Base-by-base conservation (phyloP, 495 filamentous ascomycete genomes). In the Penicillium riverlandense region DNA sequence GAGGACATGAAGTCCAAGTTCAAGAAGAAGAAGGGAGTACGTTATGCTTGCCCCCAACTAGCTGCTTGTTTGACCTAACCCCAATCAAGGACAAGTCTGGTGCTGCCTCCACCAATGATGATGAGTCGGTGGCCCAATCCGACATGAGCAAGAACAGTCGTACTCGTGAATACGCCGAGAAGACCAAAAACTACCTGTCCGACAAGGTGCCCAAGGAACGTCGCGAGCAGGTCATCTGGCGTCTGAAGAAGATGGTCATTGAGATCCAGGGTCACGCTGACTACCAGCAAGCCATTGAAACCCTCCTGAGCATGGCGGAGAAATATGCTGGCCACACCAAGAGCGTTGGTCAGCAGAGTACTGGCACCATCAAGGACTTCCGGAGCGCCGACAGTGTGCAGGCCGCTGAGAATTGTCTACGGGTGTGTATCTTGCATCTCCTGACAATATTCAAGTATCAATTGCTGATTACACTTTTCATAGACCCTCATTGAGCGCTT, bases 161-260 rank as follows among this genome's bases (percentile, higher is more conserved):
- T 8, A 44, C 58, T 14, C 40, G 47, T 33, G 62, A 69, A 43
- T 41, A 50, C 14, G 47, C 54, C 33, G 48, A 80, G 28, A 76
- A 76, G 37, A 74, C 80, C 22, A 80, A 74, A 57, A 77, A 84
- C 43, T 97, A 96, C 56, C 60, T 96, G 16, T 71, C 74, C 11
- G 73, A 80, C 40, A 97, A 96, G 73, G 72, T 98, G 62, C 91
- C 92, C 0, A 72, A 90, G 70, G 91, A 97, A 67, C 89, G 94
- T 45, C 89, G 91, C 28, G 90, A 97, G 2, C 91, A 95, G 71
- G 82, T 81, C 16, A 80, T 96, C 54, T 96, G 82, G 77, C 86
- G 92, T 38, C 63, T 98, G 45, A 97, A 96, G 80, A 97, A 96
- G 78, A 95, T 98, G 87, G 68, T 98, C 22, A 75, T 96, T 43